Evolutionary conservation across 2,329 filamentous ascomycete genomes (phyloP).

Genomic region (Ceratocystis albifundus): DNA sequence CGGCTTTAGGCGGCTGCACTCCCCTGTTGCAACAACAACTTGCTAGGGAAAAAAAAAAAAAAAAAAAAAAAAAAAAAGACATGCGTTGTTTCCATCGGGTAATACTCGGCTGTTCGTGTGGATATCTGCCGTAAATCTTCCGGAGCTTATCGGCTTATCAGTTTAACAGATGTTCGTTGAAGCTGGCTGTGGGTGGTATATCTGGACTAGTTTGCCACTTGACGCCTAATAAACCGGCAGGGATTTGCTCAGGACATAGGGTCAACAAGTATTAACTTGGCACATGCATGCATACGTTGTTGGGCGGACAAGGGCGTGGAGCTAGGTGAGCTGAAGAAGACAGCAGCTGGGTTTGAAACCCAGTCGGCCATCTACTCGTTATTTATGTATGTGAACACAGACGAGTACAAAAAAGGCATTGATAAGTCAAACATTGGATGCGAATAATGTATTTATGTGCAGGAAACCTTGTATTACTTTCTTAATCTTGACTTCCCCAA

Average conservation of each 20-base stretch:
- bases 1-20: constrained; percentile 8
- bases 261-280: neutral
- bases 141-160: neutral
- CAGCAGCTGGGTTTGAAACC: neutral
- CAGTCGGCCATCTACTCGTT: neutral
- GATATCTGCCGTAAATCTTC: neutral
- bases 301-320: neutral
- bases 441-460: neutral
- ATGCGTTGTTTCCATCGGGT: neutral
- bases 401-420: too few species aligned
- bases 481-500: neutral
- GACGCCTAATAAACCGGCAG: too few species aligned
- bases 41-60: too few species aligned
- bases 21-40: neutral
- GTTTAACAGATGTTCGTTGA: too few species aligned
- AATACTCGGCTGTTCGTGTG: neutral
- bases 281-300: neutral
- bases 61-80: too few species aligned
- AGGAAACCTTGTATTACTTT: neutral
- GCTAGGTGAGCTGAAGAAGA: neutral
- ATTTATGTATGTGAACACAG: too few species aligned
- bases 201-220: too few species aligned
- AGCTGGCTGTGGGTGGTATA: too few species aligned
- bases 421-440: neutral
- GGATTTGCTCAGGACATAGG: too few species aligned